A percentile compares a stretch with the other conserved stretches of the same genome.
Conservation (phyloP, 164 flowering plant species). For the Berberis thunbergii region DNA sequence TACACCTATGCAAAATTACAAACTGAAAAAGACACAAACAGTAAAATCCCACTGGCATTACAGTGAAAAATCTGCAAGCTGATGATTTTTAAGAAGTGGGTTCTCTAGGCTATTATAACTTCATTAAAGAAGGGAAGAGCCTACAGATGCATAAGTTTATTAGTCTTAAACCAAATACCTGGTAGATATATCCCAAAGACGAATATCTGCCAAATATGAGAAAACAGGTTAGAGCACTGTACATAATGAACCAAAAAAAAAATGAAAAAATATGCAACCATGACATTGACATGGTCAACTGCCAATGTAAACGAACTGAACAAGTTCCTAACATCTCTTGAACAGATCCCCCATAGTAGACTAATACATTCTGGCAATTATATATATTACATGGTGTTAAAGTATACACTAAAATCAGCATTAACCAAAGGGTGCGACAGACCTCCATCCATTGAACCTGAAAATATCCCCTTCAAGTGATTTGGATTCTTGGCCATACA, state of each 20-base stretch:
- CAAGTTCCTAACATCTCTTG: too few relatives aligned
- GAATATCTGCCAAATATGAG: conserved; percentile 61
- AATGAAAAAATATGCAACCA: not conserved
- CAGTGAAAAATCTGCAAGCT: too few relatives aligned
- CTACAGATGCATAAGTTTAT: not conserved
- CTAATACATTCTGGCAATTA: too few relatives aligned
- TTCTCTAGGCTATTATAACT: not conserved
- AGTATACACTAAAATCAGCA: not conserved
- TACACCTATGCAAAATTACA: not conserved
- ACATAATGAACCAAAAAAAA: too few relatives aligned
- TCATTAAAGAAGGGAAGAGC: too few relatives aligned
- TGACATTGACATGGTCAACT: too few relatives aligned
- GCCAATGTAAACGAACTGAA: too few relatives aligned
- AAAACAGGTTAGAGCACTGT: not conserved
- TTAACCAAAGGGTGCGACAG: not conserved
- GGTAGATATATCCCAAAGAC: conserved; percentile 87
- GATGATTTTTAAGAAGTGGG: not conserved
- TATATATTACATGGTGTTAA: too few relatives aligned
- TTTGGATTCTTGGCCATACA: conserved; percentile 93
- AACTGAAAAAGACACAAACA: too few relatives aligned
- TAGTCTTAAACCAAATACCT: conserved; percentile 35
- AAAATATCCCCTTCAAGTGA: conserved; percentile 77
- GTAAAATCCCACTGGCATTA: too few relatives aligned
- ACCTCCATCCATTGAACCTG: conserved; percentile 99
- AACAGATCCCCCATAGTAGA: too few relatives aligned